Conservation (phyloP, 2,329 filamentous ascomycete species). For the Cytospora leucostoma region DNA sequence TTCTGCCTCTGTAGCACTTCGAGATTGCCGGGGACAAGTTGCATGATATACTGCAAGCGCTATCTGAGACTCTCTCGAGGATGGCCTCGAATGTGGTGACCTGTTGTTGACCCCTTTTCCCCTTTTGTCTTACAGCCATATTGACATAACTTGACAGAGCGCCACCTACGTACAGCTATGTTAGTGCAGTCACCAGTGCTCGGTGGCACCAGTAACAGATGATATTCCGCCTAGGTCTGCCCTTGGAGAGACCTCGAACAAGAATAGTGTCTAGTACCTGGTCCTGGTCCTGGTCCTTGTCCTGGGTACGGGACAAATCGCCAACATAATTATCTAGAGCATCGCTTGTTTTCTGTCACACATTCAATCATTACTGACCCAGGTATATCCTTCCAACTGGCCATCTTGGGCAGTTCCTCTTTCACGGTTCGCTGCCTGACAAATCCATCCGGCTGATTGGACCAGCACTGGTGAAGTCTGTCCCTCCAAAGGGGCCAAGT, state of each 20-base stretch:
- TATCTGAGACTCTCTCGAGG: background rate
- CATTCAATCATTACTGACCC: background rate
- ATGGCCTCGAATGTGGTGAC: background rate
- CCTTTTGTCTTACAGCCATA: conserved; percentile 1
- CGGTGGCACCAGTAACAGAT: background rate
- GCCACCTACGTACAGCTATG: background rate
- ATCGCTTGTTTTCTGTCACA: background rate
- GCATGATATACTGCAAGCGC: background rate
- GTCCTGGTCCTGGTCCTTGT: too few relatives aligned
- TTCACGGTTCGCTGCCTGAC: background rate
- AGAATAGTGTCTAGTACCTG: background rate
- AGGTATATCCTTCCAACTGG: background rate
- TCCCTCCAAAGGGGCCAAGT: background rate
- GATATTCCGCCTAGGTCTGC: background rate
- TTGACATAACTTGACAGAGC: background rate
- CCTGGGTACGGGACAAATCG: background rate
- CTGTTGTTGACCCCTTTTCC: background rate
- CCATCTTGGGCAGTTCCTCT: background rate
- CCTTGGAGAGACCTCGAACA: background rate
- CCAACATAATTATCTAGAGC: background rate
- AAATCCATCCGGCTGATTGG: background rate
- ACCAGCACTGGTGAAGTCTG: conserved; percentile 1
- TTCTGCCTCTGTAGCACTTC: background rate
- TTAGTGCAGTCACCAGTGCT: background rate
- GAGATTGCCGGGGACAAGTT: background rate